A percentile compares a stretch with the other conserved stretches of the same genome.
phyloP scores from a whole-genome alignment of 192 early-diverging fungal genomes.

The Coemansia sp. region DNA sequence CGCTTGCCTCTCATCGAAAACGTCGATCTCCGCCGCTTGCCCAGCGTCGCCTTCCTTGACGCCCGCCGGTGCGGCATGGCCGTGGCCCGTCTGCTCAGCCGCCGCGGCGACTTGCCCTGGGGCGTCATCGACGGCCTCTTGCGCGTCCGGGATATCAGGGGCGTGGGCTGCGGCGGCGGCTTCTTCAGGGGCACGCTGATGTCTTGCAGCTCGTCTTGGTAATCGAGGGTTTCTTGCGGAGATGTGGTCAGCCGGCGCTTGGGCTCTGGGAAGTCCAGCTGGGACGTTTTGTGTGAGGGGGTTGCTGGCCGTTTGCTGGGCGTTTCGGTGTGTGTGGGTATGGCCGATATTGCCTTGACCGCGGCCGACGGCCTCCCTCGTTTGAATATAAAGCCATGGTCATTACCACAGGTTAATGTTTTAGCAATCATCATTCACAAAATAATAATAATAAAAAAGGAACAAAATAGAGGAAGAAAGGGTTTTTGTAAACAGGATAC shows the following conservation, averaged over 20 bases:
- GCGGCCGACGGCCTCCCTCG: slow-evolving; percentile 11
- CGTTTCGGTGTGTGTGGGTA: not conserved
- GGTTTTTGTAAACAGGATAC: too few species aligned
- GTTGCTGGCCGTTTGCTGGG: not conserved
- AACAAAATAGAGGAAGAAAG: not conserved
- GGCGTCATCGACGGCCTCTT: slow-evolving; percentile 9
- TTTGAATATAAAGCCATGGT: slow-evolving; percentile 49
- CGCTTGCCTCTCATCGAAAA: slow-evolving; percentile 58
- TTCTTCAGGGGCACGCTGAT: slow-evolving; percentile 36
- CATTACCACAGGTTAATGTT: slow-evolving; percentile 23
- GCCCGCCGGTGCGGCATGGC: slow-evolving; percentile 8
- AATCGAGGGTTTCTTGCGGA: not conserved
- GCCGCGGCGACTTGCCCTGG: not conserved
- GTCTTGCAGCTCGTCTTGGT: slow-evolving; percentile 13
- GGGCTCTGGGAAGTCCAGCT: slow-evolving; percentile 36
- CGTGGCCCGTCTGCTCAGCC: not conserved
- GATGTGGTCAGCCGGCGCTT: slow-evolving; percentile 30
- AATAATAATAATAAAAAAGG: slow-evolving; percentile 4
- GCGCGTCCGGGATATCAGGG: slow-evolving; percentile 44
- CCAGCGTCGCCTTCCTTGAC: slow-evolving; percentile 35
- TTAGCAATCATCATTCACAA: not conserved
- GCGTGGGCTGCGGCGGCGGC: slow-evolving; percentile 41
- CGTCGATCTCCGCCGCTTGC: slow-evolving; percentile 52
- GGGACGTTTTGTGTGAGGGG: not conserved
- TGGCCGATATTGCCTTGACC: not conserved